Percentiles rank a stretch among this genome's conserved stretches.
phyloP scores from a whole-genome alignment of 495 filamentous ascomycete species.

The Neurospora cerealis region DNA sequence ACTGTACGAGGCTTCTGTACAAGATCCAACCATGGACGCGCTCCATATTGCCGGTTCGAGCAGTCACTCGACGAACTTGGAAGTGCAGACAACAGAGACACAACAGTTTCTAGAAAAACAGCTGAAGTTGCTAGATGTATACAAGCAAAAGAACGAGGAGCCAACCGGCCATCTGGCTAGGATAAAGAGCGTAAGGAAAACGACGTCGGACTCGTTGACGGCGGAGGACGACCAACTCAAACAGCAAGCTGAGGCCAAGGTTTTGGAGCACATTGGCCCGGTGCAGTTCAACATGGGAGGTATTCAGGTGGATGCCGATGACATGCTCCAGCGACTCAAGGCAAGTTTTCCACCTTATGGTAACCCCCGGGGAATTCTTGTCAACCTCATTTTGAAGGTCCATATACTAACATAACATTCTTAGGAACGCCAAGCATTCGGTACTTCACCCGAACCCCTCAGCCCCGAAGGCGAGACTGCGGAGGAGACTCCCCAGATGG shows the following conservation, averaged over 20 bases:
- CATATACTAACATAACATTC: constrained; percentile 1
- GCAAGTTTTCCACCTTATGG: constrained; percentile 32
- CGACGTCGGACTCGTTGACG: not conserved
- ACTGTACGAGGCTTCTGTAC: constrained; percentile 71
- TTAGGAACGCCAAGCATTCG: constrained; percentile 38
- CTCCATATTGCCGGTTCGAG: constrained; percentile 41
- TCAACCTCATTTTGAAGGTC: not conserved
- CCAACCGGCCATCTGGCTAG: constrained; percentile 38
- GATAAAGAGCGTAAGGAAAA: constrained; percentile 26
- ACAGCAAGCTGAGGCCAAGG: constrained; percentile 42
- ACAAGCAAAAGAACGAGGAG: constrained; percentile 53
- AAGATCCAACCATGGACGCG: constrained; percentile 54
- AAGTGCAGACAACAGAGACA: constrained; percentile 65
- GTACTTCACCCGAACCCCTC: constrained; percentile 25
- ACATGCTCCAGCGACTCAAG: constrained; percentile 83
- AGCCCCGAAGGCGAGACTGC: constrained; percentile 21
- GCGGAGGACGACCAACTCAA: constrained; percentile 10
- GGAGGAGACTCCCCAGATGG: constrained; percentile 27
- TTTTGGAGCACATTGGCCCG: constrained; percentile 85
- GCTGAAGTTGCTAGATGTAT: constrained; percentile 59
- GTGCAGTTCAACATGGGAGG: constrained; percentile 97
- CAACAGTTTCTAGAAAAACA: constrained; percentile 72
- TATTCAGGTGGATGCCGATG: constrained; percentile 93
- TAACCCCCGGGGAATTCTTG: too few relatives aligned
- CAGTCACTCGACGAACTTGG: constrained; percentile 43